These are phyloP conservation scores for Coniferiporia sulphurascens DNA, from an alignment of 1,284 basidiomycete species.

Conservation along the genomic window DNA sequence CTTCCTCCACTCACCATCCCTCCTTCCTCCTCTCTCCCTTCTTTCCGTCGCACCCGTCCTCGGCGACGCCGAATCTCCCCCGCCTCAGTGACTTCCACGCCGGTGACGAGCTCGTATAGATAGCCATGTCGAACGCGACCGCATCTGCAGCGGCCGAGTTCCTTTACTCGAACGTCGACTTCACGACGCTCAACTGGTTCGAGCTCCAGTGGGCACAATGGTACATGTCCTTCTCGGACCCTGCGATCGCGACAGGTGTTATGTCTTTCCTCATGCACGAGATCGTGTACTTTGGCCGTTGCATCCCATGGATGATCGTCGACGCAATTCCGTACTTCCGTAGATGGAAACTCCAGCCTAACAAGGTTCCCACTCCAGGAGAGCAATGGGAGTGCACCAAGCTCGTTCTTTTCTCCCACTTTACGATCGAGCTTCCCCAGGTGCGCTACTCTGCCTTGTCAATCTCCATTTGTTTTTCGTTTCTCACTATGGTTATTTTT, in stretches of 20 bases:
- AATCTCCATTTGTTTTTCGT: constrained; percentile 2
- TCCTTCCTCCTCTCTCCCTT: background rate
- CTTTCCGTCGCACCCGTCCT: background rate
- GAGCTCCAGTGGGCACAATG: constrained; percentile 80
- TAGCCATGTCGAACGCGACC: constrained; percentile 31
- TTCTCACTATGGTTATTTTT: background rate
- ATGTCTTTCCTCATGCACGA: constrained; percentile 94
- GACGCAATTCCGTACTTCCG: constrained; percentile 92
- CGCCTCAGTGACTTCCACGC: background rate
- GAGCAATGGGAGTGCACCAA: constrained; percentile 98
- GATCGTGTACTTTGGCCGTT: constrained; percentile 97
- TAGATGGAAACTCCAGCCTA: constrained; percentile 91
- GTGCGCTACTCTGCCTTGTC: constrained; percentile 40
- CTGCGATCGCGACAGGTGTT: constrained; percentile 89
- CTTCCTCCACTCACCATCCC: background rate
- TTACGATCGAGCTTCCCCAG: constrained; percentile 90
- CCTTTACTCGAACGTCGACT: constrained; percentile 59
- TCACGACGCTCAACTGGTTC: constrained; percentile 64
- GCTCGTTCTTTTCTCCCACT: constrained; percentile 91
- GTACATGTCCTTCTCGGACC: constrained; percentile 87
- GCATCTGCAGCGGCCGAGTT: constrained; percentile 27
- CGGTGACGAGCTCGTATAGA: background rate
- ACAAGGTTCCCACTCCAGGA: constrained; percentile 72
- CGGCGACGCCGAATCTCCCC: background rate
- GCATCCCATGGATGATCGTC: constrained; percentile 94